Evolutionary conservation across 192 early-diverging fungal genomes (phyloP).

Genomic region (Phycomyces blakesleeanus): DNA sequence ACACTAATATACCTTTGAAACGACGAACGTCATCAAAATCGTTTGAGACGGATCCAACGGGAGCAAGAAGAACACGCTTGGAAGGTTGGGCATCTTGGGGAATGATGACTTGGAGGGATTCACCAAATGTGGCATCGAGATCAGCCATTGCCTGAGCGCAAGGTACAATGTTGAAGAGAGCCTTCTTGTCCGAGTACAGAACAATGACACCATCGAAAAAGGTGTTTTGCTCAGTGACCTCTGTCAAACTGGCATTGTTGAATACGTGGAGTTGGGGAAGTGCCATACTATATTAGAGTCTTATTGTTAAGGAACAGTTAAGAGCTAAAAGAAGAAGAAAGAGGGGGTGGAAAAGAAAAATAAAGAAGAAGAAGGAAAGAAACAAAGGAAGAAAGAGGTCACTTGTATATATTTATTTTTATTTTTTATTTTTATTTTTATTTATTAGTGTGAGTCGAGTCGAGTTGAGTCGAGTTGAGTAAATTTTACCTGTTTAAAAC

Average conservation of each 20-base stretch:
- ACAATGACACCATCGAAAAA: slow-evolving; percentile 33
- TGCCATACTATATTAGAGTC: background rate
- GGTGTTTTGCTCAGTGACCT: background rate
- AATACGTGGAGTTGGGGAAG: background rate
- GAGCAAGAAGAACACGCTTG: slow-evolving; percentile 65
- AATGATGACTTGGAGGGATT: slow-evolving; percentile 24
- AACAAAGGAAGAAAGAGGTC: too few species aligned
- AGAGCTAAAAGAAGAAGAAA: background rate
- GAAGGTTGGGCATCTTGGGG: slow-evolving; percentile 47
- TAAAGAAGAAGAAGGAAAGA: background rate
- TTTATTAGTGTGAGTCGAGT: too few species aligned
- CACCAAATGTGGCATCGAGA: slow-evolving; percentile 43
- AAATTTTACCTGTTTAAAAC: too few species aligned
- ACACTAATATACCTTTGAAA: slow-evolving; percentile 39
- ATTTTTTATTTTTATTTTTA: too few species aligned
- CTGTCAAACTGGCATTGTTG: background rate
- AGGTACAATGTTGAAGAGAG: slow-evolving; percentile 18
- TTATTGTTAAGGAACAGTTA: too few species aligned
- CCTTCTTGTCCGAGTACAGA: slow-evolving; percentile 25
- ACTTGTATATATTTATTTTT: too few species aligned
- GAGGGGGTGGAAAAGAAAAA: background rate
- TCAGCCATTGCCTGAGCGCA: slow-evolving; percentile 16
- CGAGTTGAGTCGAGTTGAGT: too few species aligned
- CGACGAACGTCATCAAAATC: slow-evolving; percentile 84
- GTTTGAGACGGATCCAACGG: slow-evolving; percentile 65